These are phyloP conservation scores for Citrus glauca DNA, from an alignment of 345 rosid species.

Conservation along the genomic window DNA sequence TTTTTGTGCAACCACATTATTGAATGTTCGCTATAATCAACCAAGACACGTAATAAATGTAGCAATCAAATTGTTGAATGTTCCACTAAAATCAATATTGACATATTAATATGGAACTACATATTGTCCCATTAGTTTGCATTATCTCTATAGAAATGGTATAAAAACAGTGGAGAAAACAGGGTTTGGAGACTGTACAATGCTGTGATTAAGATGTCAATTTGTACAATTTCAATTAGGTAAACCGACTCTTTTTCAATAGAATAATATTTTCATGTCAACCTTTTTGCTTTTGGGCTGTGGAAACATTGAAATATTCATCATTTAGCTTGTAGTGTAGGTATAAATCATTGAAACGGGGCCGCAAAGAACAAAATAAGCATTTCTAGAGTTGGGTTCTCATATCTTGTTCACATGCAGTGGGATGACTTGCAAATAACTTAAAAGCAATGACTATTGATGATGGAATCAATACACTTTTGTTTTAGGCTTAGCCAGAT, in stretches of 20 bases:
- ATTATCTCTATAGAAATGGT: too few relatives aligned
- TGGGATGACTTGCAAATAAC: conserved; percentile 1
- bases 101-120: too few relatives aligned
- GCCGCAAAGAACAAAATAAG: not conserved
- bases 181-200: not conserved
- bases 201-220: not conserved
- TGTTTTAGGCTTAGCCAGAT: not conserved
- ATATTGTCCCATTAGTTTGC: too few relatives aligned
- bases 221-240: not conserved
- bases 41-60: too few relatives aligned
- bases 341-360: conserved; percentile 1
- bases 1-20: not conserved
- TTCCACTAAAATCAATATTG: not conserved
- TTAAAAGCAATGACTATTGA: conserved; percentile 7
- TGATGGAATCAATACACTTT: not conserved
- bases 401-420: conserved; percentile 7
- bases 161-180: not conserved
- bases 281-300: not conserved
- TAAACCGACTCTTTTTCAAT: not conserved
- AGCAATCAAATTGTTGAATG: not conserved
- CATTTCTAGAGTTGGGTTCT: not conserved
- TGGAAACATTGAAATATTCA: not conserved
- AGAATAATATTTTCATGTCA: not conserved
- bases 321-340: conserved; percentile 2
- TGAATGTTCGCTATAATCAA: not conserved